Conservation (phyloP, 495 filamentous ascomycete genomes). For the Penicillium bovifimosum region DNA sequence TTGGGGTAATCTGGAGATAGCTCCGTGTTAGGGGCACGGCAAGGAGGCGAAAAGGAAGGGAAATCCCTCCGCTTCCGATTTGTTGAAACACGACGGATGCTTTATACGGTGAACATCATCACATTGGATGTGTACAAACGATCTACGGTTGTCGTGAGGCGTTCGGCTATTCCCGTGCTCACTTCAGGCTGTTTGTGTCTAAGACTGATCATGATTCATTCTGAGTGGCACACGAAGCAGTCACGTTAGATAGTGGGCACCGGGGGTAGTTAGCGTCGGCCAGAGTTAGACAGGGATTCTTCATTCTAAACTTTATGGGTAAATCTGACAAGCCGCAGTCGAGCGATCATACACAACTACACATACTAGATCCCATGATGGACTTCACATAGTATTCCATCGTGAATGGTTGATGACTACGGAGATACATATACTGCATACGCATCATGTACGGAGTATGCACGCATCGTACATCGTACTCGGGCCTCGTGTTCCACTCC, state of each 20-base stretch:
- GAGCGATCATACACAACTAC: background rate
- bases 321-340: background rate
- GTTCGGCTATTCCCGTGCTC: background rate
- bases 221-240: background rate
- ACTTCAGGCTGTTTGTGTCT: background rate
- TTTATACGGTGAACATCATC: background rate
- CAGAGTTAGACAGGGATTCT: background rate
- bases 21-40: slow-evolving; percentile 1
- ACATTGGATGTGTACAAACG: background rate
- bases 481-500: background rate
- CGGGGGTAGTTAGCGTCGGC: background rate
- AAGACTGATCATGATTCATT: background rate
- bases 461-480: background rate
- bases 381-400: too few species aligned
- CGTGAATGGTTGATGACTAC: background rate
- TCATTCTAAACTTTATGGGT: slow-evolving; percentile 1
- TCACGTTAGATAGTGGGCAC: background rate
- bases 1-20: slow-evolving; percentile 5
- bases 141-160: background rate
- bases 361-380: too few species aligned
- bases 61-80: slow-evolving; percentile 22
- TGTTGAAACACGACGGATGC: background rate
- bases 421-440: too few species aligned
- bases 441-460: too few species aligned
- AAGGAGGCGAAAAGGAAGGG: slow-evolving; percentile 1